Conservation (phyloP, 805 yeast species). For the Citeromyces matritensis region DNA sequence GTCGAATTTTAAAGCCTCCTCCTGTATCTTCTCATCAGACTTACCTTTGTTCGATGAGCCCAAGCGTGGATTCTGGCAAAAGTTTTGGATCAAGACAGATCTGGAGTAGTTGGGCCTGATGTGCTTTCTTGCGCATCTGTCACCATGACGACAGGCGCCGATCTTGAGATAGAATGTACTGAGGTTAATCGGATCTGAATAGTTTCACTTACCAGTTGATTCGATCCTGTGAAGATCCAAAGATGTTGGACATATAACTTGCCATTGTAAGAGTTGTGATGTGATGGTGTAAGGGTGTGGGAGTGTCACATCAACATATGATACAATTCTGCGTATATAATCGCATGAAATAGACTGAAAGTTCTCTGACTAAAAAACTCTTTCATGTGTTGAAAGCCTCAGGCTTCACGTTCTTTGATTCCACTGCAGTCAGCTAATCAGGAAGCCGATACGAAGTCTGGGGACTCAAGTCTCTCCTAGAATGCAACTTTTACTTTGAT, state of each 20-base stretch:
- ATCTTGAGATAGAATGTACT: constrained; percentile 53
- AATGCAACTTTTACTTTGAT: too few relatives aligned
- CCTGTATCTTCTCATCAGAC: constrained; percentile 3
- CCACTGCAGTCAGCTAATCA: too few relatives aligned
- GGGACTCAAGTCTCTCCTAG: too few relatives aligned
- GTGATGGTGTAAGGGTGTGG: too few relatives aligned
- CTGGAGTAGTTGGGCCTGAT: constrained; percentile 48
- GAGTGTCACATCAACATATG: too few relatives aligned
- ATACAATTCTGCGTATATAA: too few relatives aligned
- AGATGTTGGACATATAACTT: not conserved
- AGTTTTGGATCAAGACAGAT: constrained; percentile 48
- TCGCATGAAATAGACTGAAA: too few relatives aligned
- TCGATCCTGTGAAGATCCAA: constrained; percentile 1
- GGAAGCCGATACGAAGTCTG: too few relatives aligned
- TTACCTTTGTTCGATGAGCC: constrained; percentile 3
- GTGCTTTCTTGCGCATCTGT: constrained; percentile 67
- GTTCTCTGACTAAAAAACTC: too few relatives aligned
- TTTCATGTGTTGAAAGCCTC: too few relatives aligned
- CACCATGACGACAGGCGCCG: constrained; percentile 92
- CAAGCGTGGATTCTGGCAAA: constrained; percentile 41
- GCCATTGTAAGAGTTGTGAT: constrained; percentile 1
- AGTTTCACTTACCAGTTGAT: constrained; percentile 11
- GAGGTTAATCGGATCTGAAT: constrained; percentile 17
- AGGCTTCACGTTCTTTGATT: too few relatives aligned
- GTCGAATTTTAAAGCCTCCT: constrained; percentile 31